Conservation (phyloP, 2,329 filamentous ascomycete species). For the Stromatinia cepivora region DNA sequence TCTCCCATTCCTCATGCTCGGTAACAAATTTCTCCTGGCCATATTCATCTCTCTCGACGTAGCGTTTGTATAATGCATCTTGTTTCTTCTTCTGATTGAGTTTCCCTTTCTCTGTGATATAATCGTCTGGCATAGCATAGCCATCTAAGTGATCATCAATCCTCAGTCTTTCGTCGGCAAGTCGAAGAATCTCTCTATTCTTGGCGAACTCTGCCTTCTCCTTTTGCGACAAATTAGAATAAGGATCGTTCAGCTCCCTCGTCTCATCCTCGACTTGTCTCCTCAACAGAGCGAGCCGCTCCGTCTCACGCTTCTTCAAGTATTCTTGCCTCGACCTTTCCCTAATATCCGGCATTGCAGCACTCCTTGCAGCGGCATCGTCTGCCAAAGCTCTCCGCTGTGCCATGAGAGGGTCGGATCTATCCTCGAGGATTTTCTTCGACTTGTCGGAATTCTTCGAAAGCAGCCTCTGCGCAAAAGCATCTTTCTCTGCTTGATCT, state of each 20-base stretch:
- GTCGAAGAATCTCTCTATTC: conserved; percentile 77
- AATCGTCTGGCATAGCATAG: conserved; percentile 91
- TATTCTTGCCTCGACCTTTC: conserved; percentile 89
- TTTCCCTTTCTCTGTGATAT: conserved; percentile 90
- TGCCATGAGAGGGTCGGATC: conserved; percentile 47
- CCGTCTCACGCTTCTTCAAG: conserved; percentile 85
- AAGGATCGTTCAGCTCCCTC: conserved; percentile 69
- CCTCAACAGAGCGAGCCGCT: conserved; percentile 80
- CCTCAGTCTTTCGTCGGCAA: conserved; percentile 76
- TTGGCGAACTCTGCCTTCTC: conserved; percentile 77
- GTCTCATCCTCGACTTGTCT: conserved; percentile 90
- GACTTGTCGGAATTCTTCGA: conserved; percentile 69
- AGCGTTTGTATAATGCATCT: conserved; percentile 84
- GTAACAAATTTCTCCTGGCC: conserved; percentile 88
- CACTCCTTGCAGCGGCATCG: conserved; percentile 64
- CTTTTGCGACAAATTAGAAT: conserved; percentile 69
- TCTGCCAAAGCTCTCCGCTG: conserved; percentile 64
- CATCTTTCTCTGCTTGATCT: conserved; percentile 74
- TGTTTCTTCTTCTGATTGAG: conserved; percentile 85
- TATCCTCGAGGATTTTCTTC: conserved; percentile 66
- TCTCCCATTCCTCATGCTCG: conserved; percentile 95
- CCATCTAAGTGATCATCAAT: conserved; percentile 93
- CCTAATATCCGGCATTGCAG: conserved; percentile 77
- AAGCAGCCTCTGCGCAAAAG: conserved; percentile 73
- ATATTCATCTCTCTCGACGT: conserved; percentile 82